phyloP scores from a whole-genome alignment of 129 eudicot genomes.

The Flaveria linearis region DNA sequence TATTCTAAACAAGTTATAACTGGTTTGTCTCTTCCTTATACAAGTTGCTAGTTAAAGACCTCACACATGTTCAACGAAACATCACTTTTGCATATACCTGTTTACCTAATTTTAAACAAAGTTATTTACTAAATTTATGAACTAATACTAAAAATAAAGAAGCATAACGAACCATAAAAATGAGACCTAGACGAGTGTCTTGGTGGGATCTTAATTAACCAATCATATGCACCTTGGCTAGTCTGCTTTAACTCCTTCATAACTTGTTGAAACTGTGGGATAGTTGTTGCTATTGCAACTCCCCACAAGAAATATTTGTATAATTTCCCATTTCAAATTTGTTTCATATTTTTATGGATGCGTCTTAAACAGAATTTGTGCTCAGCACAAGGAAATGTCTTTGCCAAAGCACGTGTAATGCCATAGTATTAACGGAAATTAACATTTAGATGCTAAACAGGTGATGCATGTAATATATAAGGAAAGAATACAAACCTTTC shows the following conservation, averaged over 20 bases:
- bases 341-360: neutral
- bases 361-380: neutral
- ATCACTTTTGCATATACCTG: neutral
- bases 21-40: neutral
- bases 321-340: neutral
- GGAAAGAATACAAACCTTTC: too few species aligned
- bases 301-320: neutral
- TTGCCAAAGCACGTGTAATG: neutral
- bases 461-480: too few species aligned
- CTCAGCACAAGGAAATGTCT: neutral
- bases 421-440: too few species aligned
- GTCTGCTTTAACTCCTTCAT: neutral
- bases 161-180: neutral
- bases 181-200: neutral
- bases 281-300: neutral
- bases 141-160: too few species aligned
- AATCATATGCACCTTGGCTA: neutral
- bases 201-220: neutral
- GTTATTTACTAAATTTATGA: too few species aligned
- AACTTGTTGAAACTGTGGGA: neutral
- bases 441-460: too few species aligned
- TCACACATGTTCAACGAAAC: neutral
- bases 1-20: too few species aligned
- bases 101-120: too few species aligned
- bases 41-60: neutral